Evolutionary conservation across 257 asterid species (phyloP), one percentile per base, ranked within the genome.

Genomic region (Euphrasia confusa): DNA sequence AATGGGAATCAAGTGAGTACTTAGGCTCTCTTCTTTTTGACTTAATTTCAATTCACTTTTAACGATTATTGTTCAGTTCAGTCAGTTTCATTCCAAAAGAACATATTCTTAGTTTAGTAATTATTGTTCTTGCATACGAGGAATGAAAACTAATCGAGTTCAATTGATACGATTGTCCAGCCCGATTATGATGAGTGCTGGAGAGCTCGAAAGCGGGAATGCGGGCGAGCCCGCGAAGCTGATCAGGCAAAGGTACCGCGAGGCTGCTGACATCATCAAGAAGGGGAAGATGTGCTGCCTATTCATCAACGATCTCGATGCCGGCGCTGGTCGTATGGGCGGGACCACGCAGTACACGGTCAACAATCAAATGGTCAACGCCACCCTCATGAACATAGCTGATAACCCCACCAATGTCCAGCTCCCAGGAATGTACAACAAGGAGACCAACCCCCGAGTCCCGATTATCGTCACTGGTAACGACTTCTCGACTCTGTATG

Each of bases 381-480:
- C 89, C 62, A 83, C 89, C 7, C 89, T 83, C 58, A 83, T 83
- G 89, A 83, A 83, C 82, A 83, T 83, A 45, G 89, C 89, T 2
- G 89, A 83, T 49, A 74, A 70, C 71, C 89, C 89, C 5, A 83
- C 89, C 58, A 77, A 71, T 57, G 89, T 83, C 26, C 89, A 83
- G 65, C 86, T 83, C 70, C 89, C 89, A 1, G 89, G 89, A 0
- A 83, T 83, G 89, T 83, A 83, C 89, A 83, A 83, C 86, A 83
- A 83, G 78, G 73, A 83, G 78, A 85, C 75, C 56, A 83, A 83
- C 63, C 69, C 89, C 5, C 84, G 89, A 1, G 89, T 83, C 18
- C 89, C 89, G 0, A 69, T 83, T 63, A 71, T 83, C 21, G 85
- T 80, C 65, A 83, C 89, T 2, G 89, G 86, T 7, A 83, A 83